phyloP scores from a whole-genome alignment of 177 flowering plant species.

The Telopea speciosissima region DNA sequence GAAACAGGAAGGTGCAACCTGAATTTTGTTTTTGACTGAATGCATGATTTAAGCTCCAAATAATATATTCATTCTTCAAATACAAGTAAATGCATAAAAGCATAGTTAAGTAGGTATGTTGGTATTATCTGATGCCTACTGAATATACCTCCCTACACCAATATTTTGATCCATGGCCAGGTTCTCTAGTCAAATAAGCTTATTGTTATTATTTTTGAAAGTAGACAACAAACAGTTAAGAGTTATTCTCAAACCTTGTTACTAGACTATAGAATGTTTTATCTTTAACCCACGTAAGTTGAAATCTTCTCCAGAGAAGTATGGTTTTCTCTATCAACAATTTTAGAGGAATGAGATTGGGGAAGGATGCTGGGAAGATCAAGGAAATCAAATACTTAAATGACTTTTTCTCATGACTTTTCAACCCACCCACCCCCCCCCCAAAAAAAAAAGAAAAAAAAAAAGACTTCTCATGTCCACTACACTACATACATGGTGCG shows the following conservation, averaged over 20 bases:
- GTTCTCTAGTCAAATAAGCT: neutral
- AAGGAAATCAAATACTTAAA: neutral
- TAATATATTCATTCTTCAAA: too few relatives aligned
- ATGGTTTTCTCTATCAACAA: neutral
- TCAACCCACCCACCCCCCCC: too few relatives aligned
- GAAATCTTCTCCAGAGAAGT: neutral
- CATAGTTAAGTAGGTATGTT: too few relatives aligned
- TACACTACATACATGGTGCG: neutral
- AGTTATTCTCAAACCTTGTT: neutral
- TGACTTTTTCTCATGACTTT: neutral
- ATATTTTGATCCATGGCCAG: too few relatives aligned
- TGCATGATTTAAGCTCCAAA: too few relatives aligned
- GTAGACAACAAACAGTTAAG: neutral
- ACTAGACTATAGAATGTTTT: too few relatives aligned
- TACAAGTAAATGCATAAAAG: too few relatives aligned
- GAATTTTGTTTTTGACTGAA: too few relatives aligned
- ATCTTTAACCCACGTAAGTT: neutral
- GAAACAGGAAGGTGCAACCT: too few relatives aligned
- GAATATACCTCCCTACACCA: too few relatives aligned
- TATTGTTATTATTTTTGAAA: neutral
- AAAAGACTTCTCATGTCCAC: neutral
- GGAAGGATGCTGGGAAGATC: neutral
- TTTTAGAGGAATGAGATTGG: neutral
- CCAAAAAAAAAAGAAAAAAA: too few relatives aligned
- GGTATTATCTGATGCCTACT: too few relatives aligned